Evolutionary conservation across 2,329 filamentous ascomycete genomes (phyloP), one percentile per base, ranked within the genome.

Genomic region (Nemania abortiva): DNA sequence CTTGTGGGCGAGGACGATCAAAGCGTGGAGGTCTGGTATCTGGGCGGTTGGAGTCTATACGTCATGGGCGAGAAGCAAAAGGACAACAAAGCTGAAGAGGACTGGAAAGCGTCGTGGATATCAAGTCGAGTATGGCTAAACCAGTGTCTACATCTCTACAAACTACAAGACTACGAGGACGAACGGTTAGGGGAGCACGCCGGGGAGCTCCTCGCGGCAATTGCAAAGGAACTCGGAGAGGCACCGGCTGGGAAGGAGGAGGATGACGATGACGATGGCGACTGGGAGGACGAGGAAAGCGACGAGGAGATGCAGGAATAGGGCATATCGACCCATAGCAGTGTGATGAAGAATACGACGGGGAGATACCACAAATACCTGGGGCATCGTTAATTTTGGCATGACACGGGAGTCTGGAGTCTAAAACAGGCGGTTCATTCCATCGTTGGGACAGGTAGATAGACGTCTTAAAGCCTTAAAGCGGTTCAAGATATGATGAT

Each of bases 21-120:
- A 77, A 97, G 95, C 79, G 92, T 99, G 22, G 96, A 99, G 82
- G 92, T 93, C 20, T 98, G 95, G 94, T 99, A 99, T 82, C 86
- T 99, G 5, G 96, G 96, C 52, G 97, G 96, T 3, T 98, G 95
- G 93, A 95, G 94, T 75, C 86, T 97, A 73, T 93, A 94, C 78
- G 87, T 97, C 67, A 84, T 92, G 70, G 92, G 92, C 11, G 88
- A 92, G 79, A 92, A 91, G 84, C 83, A 89, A 75, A 88, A 85
- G 74, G 81, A 81, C 70, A 79, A 74, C 82, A 85, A 77, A 78
- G 80, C 71, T 13, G 75, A 75, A 4, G 84, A 84, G 47, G 84
- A 88, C 55, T 88, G 89, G 82, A 87, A 87, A 73, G 84, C 86
- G 0, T 87, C 89, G 5, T 90, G 94, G 86, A 88, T 88, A 65